Base-by-base conservation (phyloP, 2,329 filamentous ascomycete species). In the Pyrenochaeta sp. region DNA sequence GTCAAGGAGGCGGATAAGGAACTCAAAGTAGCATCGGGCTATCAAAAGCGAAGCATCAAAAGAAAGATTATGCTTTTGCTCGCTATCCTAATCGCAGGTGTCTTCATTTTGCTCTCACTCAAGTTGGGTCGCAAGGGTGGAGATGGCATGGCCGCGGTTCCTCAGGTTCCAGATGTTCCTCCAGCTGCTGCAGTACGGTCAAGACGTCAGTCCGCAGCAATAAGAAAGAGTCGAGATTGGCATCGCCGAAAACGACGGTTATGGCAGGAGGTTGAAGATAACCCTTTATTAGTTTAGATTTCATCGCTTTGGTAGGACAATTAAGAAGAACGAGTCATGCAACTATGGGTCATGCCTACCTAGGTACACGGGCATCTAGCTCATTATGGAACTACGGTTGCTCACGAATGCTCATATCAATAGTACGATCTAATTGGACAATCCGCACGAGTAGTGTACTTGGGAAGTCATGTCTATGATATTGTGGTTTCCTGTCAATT, bases 1-100 rank as follows among this genome's bases (percentile, higher is more conserved):
- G 90, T 99, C 45, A 96, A 96, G 68, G 89, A 82, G 14, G 94
- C 94, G 3, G 90, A 96, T 51, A 94, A 93, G 70, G 94, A 99
- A 74, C 81, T 99, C 41, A 90, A 85, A 51, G 85, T 95, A 43
- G 85, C 94, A 10, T 91, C 88, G 4, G 88, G 88, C 13, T 97
- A 97, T 65, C 94, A 99, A 76, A 86, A 84, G 69, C 87, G 85
- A 66, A 88, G 87, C 37, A 91, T 89, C 15, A 99, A 96, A 75
- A 81, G 94, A 55, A 96, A 96, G 75, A 86, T 96, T 34, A 94
- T 99, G 43, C 78, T 99, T 27, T 77, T 99, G n/a, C 78, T 99
- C 14, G 73, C 96, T 6, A 76, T 99, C 18, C 73, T 97, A 15
- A 87, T 99, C 38, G 85, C 86, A 14, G 94, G 90, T 21, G 81